Conservation (phyloP, 371 early-diverging fungal species). For the Actinomucor elegans region DNA sequence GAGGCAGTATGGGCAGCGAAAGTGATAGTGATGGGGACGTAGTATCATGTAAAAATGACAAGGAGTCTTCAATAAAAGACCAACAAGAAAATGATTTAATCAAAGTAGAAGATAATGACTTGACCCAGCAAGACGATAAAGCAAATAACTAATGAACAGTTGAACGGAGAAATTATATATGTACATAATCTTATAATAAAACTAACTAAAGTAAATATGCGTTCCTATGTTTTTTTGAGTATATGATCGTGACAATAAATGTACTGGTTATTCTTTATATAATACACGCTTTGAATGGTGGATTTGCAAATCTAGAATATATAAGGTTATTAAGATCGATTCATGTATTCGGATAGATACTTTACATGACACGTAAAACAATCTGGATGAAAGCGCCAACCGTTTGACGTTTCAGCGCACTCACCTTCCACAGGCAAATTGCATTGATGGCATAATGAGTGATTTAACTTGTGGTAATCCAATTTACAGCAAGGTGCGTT, state of each 20-base stretch:
- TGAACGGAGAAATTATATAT: too few relatives aligned
- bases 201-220: too few relatives aligned
- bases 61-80: too few relatives aligned
- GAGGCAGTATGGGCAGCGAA: slow-evolving; percentile 10
- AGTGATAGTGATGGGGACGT: slow-evolving; percentile 9
- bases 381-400: slow-evolving; percentile 44
- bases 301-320: neutral
- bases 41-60: too few relatives aligned
- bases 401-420: slow-evolving; percentile 78
- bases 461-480: slow-evolving; percentile 80
- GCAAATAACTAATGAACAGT: too few relatives aligned
- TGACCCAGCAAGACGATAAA: too few relatives aligned
- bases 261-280: too few relatives aligned
- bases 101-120: too few relatives aligned
- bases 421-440: slow-evolving; percentile 81
- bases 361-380: slow-evolving; percentile 42
- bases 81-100: too few relatives aligned
- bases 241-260: too few relatives aligned
- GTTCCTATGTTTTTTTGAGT: too few relatives aligned
- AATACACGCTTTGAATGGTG: neutral
- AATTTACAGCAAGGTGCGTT: slow-evolving; percentile 76
- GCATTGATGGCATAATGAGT: slow-evolving; percentile 75
- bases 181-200: too few relatives aligned
- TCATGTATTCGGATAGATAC: neutral
- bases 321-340: neutral